phyloP scores from a whole-genome alignment of 306 rosid genomes.

The Albizia julibrissin region DNA sequence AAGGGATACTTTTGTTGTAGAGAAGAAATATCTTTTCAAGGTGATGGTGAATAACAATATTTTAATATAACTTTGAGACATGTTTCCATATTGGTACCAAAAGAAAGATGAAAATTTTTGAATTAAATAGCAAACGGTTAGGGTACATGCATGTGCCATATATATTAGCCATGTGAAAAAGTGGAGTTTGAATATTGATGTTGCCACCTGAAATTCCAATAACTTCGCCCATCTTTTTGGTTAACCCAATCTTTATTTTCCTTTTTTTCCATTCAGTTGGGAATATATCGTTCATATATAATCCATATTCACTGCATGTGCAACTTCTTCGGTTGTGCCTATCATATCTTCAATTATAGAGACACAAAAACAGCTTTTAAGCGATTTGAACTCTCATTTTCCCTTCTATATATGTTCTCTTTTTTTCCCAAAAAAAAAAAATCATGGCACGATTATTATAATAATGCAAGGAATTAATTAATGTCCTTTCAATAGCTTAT shows the following conservation, averaged over 20 bases:
- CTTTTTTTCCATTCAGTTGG: background rate
- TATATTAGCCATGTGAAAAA: constrained; percentile 21
- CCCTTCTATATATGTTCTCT: background rate
- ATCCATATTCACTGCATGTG: constrained; percentile 28
- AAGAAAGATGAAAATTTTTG: background rate
- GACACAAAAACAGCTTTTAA: background rate
- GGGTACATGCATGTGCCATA: constrained; percentile 28
- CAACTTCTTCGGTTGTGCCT: background rate
- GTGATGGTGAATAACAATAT: constrained; percentile 13
- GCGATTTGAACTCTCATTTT: background rate
- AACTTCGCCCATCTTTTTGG: background rate
- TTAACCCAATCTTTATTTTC: background rate
- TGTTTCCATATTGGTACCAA: constrained; percentile 32
- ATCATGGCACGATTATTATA: too few species aligned
- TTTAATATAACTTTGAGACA: background rate
- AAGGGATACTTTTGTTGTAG: background rate
- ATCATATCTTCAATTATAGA: background rate
- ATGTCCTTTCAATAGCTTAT: background rate
- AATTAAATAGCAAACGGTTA: constrained; percentile 2
- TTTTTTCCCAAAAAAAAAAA: too few species aligned
- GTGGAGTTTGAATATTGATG: constrained; percentile 32
- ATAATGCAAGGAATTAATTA: background rate
- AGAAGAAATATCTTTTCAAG: constrained; percentile 11
- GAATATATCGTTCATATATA: background rate
- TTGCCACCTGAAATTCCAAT: constrained; percentile 14